Evolutionary conservation across 1,139 yeast genomes (phyloP).

Genomic region (Geotrichum fermentans): DNA sequence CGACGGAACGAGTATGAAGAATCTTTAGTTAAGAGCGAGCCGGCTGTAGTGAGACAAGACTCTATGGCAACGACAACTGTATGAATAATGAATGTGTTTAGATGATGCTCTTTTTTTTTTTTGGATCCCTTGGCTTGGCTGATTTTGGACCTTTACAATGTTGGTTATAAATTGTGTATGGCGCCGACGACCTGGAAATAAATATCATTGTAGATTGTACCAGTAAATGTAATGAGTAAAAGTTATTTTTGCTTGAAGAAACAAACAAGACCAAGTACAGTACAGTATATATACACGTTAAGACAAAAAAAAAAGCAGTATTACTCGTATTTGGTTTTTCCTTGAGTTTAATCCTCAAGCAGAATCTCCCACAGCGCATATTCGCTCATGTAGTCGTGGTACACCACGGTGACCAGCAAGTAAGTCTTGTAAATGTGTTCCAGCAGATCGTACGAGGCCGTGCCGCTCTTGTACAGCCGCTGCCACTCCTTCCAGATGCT

Average conservation of each 20-base stretch:
- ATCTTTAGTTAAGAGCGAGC: neutral
- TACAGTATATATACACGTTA: too few species aligned
- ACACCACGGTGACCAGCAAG: slow-evolving; percentile 73
- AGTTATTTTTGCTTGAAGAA: too few species aligned
- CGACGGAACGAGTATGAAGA: neutral
- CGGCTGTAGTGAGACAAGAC: neutral
- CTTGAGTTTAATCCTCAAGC: slow-evolving; percentile 3
- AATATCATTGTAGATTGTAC: too few species aligned
- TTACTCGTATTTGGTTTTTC: neutral
- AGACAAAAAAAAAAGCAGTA: too few species aligned
- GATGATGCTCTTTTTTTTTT: neutral
- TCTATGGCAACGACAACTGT: neutral
- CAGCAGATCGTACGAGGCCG: slow-evolving; percentile 61
- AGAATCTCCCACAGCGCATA: slow-evolving; percentile 73
- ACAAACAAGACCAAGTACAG: too few species aligned
- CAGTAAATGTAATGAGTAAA: too few species aligned
- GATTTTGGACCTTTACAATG: too few species aligned
- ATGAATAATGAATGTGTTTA: too few species aligned
- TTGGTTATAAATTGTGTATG: too few species aligned
- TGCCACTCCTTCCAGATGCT: slow-evolving; percentile 91
- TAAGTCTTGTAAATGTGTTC: slow-evolving; percentile 57
- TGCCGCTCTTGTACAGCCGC: slow-evolving; percentile 57
- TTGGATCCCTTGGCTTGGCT: too few species aligned
- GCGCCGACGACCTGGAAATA: too few species aligned
- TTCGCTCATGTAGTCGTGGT: slow-evolving; percentile 76